Evolutionary conservation across 306 rosid species (phyloP), one percentile per base, ranked within the genome.

Genomic region (Cucurbita pepo): DNA sequence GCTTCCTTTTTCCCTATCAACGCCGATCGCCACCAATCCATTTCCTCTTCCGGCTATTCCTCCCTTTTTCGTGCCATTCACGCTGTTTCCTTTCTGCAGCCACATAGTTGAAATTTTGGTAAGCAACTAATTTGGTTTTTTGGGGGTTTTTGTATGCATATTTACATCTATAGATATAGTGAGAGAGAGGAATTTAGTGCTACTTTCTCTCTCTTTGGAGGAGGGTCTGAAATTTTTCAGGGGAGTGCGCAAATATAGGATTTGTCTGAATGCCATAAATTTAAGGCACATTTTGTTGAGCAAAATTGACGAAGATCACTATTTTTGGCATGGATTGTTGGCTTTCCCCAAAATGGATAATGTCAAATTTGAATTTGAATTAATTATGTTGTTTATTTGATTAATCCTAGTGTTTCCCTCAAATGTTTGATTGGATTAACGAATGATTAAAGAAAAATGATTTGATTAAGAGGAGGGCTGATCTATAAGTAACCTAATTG

Each of bases 1-100:
- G 74, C 97, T 93, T 13, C 98, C 96, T 82, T 90, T 90, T 12
- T 93, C 96, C 76, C 84, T 87, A 75, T 88, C 96, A 25, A 93
- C 72, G 18, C 88, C 96, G 30, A 93, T 85, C 0, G 97, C 97
- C 10, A 90, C 88, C 86, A 93, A 81, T 30, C 96, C 91, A 58
- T 88, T 83, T 36, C 89, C 95, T 72, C 77, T 83, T 73, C 81
- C 91, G 52, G 63, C 87, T 22, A 83, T 88, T 60, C 69, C 87
- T 50, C 70, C 83, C 55, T 71, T 76, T 61, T 76, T 88, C 16
- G 25, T 50, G 16, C 71, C 77, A 47, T 78, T 18, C 8, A n/a
- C 78, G 41, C 48, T 19, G 22, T 71, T 77, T 63, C 79, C 86
- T 19, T 76, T 47, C 36, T 37, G 77, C 4, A 45, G 56, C 96